phyloP scores from a whole-genome alignment of 352 stramenopile species.

The Phytophthora cryptogea region DNA sequence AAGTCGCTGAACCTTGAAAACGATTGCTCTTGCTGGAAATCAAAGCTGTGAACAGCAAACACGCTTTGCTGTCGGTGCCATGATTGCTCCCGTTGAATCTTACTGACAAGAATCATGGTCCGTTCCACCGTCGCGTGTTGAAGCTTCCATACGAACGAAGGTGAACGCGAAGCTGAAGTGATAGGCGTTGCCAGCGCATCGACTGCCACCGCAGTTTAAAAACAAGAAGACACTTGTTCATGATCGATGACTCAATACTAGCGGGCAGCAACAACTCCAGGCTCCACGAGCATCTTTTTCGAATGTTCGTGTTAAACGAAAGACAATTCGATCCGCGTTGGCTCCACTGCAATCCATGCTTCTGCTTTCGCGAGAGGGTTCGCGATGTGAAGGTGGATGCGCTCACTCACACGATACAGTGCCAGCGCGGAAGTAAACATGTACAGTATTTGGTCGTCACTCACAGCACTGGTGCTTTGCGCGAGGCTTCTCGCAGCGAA shows the following conservation, averaged over 20 bases:
- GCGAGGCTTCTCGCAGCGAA: too few relatives aligned
- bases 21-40: background rate
- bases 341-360: constrained; percentile 1
- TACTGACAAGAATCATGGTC: background rate
- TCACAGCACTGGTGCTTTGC: too few relatives aligned
- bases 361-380: constrained; percentile 13
- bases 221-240: too few relatives aligned
- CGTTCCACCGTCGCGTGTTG: background rate
- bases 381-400: constrained; percentile 20
- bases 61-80: background rate
- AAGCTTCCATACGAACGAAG: constrained; percentile 7
- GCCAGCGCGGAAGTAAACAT: background rate
- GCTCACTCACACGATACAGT: background rate
- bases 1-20: background rate
- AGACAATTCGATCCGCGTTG: background rate
- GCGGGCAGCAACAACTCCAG: too few relatives aligned
- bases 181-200: too few relatives aligned
- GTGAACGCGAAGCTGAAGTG: background rate
- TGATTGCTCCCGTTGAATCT: constrained; percentile 9
- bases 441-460: too few relatives aligned
- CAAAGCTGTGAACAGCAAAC: background rate
- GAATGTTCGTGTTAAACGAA: too few relatives aligned
- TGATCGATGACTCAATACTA: too few relatives aligned
- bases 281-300: too few relatives aligned
- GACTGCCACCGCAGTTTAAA: too few relatives aligned